These are phyloP conservation scores for Lyophyllum decastes DNA, from an alignment of 768 basidiomycete genomes.

Conservation along the genomic window DNA sequence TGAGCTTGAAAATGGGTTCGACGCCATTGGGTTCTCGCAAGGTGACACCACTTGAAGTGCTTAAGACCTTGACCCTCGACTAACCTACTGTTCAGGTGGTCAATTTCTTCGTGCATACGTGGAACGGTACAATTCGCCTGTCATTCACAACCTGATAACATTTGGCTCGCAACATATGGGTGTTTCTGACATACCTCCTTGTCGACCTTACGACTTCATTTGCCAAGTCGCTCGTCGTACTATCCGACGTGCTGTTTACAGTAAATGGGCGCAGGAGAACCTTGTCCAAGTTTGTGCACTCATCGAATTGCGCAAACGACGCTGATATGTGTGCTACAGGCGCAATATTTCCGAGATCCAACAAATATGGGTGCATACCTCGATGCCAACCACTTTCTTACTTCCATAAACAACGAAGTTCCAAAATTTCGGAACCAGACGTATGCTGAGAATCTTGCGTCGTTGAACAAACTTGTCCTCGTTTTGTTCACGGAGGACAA, in stretches of 20 bases:
- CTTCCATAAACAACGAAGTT: constrained; percentile 81
- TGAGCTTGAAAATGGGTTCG: constrained; percentile 72
- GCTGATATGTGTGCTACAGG: constrained; percentile 40
- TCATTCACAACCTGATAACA: constrained; percentile 79
- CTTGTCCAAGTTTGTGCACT: constrained; percentile 58
- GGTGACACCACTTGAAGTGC: constrained; percentile 34
- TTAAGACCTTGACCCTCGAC: not conserved
- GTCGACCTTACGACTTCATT: constrained; percentile 62
- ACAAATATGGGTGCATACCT: constrained; percentile 59
- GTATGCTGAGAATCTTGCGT: constrained; percentile 60
- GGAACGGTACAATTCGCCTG: constrained; percentile 72
- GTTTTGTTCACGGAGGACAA: constrained; percentile 72
- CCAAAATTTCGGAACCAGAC: constrained; percentile 52
- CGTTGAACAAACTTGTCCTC: constrained; percentile 69
- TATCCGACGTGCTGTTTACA: constrained; percentile 66
- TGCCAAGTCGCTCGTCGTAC: constrained; percentile 70
- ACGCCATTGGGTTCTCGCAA: constrained; percentile 89
- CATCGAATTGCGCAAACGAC: not conserved
- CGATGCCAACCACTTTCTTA: constrained; percentile 61
- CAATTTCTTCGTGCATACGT: constrained; percentile 88
- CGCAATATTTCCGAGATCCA: constrained; percentile 86
- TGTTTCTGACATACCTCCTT: constrained; percentile 71
- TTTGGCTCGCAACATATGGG: constrained; percentile 92
- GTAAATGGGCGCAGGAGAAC: constrained; percentile 74
- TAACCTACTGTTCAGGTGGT: constrained; percentile 48